Evolutionary conservation across 441 rosid genomes (phyloP), one percentile per base, ranked within the genome.

Genomic region (Populus tomentosa): DNA sequence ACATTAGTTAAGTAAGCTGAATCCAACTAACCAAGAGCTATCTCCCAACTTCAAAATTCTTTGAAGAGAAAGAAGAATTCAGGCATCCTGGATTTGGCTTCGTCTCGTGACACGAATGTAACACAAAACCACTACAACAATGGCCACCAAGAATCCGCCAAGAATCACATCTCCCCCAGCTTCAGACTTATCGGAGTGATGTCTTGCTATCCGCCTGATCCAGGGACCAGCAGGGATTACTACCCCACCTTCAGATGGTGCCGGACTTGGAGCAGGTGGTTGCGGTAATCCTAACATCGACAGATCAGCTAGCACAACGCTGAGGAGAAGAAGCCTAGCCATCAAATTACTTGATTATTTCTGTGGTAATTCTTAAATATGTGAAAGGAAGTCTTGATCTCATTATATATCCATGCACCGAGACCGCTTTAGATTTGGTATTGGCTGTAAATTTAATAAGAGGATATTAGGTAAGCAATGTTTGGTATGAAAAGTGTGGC

Each of bases 151-250:
- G 62, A 84, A 84, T 35, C 87, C 88, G 50, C 85, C 86, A 21
- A 84, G 83, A 67, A 84, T 74, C 70, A 83, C 67, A 65, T 81
- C 87, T 23, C 82, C 83, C 14, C 85, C 88, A 0, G 75, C 82
- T 1, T 64, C 72, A 21, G 67, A 73, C 26, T 35, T 36, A 0
- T 26, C 76, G 5, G 2, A 5, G 73, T 67, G 84, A 68, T 80
- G 84, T 75, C 71, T 74, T n/a, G 65, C 77, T 3, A 80, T 74
- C 71, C 72, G 71, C 72, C 85, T 77, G 56, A 68, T 70, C 1
- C 35, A 76, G 7, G 76, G 76, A 40, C 36, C 63, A 2, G 73
- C 73, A 18, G 50, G 24, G 13, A 69, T 35, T 53, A 6, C 21
- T 6, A 18, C 6, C 21, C 79, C 46, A 30, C 20, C 70, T 67